Conservation (phyloP, 129 eudicot species). For the Solidago caesia region DNA sequence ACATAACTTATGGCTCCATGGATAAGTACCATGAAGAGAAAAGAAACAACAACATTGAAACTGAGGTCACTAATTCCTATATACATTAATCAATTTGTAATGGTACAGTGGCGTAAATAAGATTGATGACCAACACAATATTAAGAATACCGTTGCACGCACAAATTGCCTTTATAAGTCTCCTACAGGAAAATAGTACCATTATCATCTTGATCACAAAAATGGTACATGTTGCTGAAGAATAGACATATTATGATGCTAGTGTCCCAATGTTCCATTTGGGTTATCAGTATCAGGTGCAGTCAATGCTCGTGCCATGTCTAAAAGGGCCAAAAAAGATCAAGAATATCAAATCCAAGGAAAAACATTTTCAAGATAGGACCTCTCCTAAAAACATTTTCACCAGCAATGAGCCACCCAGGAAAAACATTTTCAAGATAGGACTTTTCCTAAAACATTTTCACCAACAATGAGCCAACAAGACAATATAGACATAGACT, state of each 20-base stretch:
- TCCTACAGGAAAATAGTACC: conserved; percentile 61
- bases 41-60: conserved; percentile 43
- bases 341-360: background rate
- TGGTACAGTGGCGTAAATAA: background rate
- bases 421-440: too few species aligned
- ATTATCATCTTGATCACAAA: conserved; percentile 50
- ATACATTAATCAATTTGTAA: background rate
- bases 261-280: conserved; percentile 54
- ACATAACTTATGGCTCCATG: conserved; percentile 53
- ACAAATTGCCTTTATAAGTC: conserved; percentile 42
- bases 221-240: conserved; percentile 60
- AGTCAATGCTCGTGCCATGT: conserved; percentile 51
- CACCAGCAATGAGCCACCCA: too few species aligned
- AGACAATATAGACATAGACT: too few species aligned
- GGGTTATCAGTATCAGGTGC: conserved; percentile 50
- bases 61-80: conserved; percentile 55
- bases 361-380: background rate
- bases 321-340: conserved; percentile 15
- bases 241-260: conserved; percentile 48
- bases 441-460: too few species aligned
- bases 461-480: too few species aligned
- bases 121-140: background rate
- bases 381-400: background rate
- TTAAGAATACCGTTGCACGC: too few species aligned
- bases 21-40: conserved; percentile 34